A percentile compares a stretch with the other conserved stretches of the same genome.
phyloP scores from a whole-genome alignment of 179 eudicot species.

The Silene noctiflora region DNA sequence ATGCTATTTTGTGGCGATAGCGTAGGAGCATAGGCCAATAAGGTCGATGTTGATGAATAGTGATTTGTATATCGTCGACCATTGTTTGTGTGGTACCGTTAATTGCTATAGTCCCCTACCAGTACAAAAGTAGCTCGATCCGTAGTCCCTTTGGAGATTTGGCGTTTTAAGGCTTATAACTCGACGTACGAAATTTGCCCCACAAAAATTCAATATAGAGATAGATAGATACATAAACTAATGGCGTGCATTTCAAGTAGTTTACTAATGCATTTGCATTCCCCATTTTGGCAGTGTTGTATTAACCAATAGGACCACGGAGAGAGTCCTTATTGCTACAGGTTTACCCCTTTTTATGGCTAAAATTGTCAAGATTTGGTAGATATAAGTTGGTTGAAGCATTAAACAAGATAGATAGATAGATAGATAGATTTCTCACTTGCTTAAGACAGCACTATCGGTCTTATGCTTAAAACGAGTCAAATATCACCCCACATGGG shows the following conservation, averaged over 20 bases:
- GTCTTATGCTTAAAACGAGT: too few relatives aligned
- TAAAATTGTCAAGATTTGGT: constrained; percentile 17
- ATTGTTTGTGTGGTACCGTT: background rate
- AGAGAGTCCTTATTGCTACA: constrained; percentile 9
- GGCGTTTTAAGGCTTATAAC: constrained; percentile 10
- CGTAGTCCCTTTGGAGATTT: background rate
- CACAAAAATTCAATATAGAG: constrained; percentile 12
- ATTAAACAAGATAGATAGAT: constrained; percentile 11
- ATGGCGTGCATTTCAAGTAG: constrained; percentile 28
- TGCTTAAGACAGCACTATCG: too few relatives aligned
- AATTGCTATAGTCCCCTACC: background rate
- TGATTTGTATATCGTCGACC: background rate
- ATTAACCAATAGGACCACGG: constrained; percentile 25
- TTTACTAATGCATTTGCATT: constrained; percentile 8
- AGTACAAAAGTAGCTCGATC: constrained; percentile 8
- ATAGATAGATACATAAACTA: background rate
- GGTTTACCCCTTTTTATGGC: constrained; percentile 13
- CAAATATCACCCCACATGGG: too few relatives aligned
- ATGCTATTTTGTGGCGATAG: background rate
- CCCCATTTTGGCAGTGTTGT: constrained; percentile 8
- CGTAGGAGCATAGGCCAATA: background rate
- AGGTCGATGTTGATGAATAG: too few relatives aligned
- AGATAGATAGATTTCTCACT: too few relatives aligned
- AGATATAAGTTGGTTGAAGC: constrained; percentile 18
- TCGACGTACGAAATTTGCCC: constrained; percentile 17